A percentile compares a stretch with the other conserved stretches of the same genome.
Evolutionary conservation across 805 yeast genomes (phyloP).

Genomic region (Metschnikowia noctiluminum): DNA sequence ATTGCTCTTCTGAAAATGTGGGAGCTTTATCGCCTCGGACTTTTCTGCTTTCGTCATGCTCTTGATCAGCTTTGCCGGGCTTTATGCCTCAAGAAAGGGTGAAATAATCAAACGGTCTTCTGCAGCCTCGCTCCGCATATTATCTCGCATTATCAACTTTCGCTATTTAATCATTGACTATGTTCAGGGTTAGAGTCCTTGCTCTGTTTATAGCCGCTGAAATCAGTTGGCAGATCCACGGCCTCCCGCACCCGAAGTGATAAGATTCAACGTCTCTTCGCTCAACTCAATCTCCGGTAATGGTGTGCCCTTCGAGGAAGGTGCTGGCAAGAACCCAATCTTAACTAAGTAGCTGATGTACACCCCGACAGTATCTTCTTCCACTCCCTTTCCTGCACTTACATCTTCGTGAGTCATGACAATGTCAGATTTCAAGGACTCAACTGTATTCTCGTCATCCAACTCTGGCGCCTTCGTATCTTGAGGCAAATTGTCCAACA

Average conservation of each 20-base stretch:
- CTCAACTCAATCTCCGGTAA: conserved; percentile 59
- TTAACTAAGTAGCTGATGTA: conserved; percentile 78
- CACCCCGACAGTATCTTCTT: conserved; percentile 58
- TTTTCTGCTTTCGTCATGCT: too few relatives aligned
- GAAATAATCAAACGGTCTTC: too few relatives aligned
- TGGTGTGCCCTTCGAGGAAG: conserved; percentile 41
- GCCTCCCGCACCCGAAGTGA: conserved; percentile 20
- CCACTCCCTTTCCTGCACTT: conserved; percentile 75
- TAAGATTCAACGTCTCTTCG: conserved; percentile 47
- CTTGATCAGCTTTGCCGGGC: too few relatives aligned
- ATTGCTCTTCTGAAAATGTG: too few relatives aligned
- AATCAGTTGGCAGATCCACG: conserved; percentile 19
- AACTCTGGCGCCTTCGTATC: conserved; percentile 94
- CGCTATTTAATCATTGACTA: too few relatives aligned
- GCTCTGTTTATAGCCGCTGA: not conserved
- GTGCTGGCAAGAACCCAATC: conserved; percentile 74
- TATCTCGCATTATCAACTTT: too few relatives aligned
- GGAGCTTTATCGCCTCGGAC: too few relatives aligned
- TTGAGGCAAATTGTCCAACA: conserved; percentile 85
- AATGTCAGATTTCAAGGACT: conserved; percentile 60
- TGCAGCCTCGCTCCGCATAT: too few relatives aligned
- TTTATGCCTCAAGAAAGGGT: too few relatives aligned
- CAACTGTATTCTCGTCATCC: conserved; percentile 80
- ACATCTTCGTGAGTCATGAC: conserved; percentile 63
- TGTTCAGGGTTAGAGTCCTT: not conserved